These are phyloP conservation scores for Backusella mclennaniae DNA, from an alignment of 192 early-diverging fungal species.

Conservation along the genomic window DNA sequence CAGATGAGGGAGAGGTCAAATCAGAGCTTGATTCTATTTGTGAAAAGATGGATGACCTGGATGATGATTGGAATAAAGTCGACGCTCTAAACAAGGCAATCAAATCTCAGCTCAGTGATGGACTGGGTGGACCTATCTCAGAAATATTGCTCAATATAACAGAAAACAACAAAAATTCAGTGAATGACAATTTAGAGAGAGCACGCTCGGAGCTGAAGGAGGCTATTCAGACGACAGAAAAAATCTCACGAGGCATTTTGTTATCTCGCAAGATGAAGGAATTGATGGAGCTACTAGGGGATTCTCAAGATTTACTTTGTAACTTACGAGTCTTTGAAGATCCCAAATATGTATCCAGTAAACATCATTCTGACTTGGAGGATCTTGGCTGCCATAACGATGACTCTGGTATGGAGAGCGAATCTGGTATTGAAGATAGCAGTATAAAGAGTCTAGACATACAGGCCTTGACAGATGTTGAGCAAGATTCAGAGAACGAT, in stretches of 20 bases:
- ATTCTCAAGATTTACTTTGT: slow-evolving; percentile 9
- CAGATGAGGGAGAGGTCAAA: background rate
- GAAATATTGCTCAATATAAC: background rate
- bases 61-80: background rate
- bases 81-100: background rate
- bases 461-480: background rate
- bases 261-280: slow-evolving; percentile 18
- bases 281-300: slow-evolving; percentile 10
- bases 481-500: background rate
- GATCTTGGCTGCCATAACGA: background rate
- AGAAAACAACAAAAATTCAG: background rate
- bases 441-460: background rate
- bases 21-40: background rate
- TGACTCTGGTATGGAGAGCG: background rate
- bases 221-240: slow-evolving; percentile 2
- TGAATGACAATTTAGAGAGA: background rate
- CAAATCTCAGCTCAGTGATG: background rate
- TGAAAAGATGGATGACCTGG: background rate
- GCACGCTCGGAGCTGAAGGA: slow-evolving; percentile 10
- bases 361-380: background rate
- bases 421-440: background rate
- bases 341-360: background rate
- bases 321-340: background rate
- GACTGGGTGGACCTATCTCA: background rate
- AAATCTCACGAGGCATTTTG: background rate